A percentile compares a stretch with the other conserved stretches of the same genome.
Evolutionary conservation across 768 basidiomycete genomes (phyloP).

Genomic region (Calocybe cyanea): DNA sequence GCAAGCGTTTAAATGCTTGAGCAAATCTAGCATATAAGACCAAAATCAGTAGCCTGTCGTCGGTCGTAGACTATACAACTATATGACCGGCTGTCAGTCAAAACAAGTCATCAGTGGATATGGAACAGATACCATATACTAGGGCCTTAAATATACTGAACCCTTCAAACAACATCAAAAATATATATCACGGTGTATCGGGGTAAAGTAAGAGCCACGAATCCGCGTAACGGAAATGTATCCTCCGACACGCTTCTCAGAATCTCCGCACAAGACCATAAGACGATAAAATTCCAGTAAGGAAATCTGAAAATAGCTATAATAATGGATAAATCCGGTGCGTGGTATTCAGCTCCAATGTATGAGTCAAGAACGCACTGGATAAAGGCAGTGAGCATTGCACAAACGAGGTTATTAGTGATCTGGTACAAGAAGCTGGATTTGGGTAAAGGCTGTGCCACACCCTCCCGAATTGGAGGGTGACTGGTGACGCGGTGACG

Average conservation of each 20-base stretch:
- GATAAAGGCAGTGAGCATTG: conserved; percentile 3
- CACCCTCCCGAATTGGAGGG: not conserved
- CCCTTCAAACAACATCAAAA: too few relatives aligned
- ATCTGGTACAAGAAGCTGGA: not conserved
- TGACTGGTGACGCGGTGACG: not conserved
- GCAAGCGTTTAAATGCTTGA: conserved; percentile 5
- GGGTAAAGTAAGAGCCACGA: conserved; percentile 1
- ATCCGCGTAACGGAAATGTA: not conserved
- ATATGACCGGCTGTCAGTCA: conserved; percentile 10
- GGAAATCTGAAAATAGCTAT: not conserved
- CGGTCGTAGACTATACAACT: not conserved
- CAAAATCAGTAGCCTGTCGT: not conserved
- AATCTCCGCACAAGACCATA: not conserved
- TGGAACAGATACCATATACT: conserved; percentile 1
- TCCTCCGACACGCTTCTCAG: not conserved
- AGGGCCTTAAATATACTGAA: conserved; percentile 1
- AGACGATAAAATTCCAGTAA: not conserved
- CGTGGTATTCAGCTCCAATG: not conserved
- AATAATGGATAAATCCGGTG: not conserved
- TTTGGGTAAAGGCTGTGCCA: conserved; percentile 1
- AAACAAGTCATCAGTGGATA: conserved; percentile 9
- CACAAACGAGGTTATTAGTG: conserved; percentile 4
- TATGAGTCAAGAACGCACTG: conserved; percentile 2
- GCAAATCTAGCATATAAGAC: not conserved
- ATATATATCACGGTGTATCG: not conserved